These are phyloP conservation scores for Canna indica DNA, from an alignment of 176 grass and related monocot species.

Conservation along the genomic window DNA sequence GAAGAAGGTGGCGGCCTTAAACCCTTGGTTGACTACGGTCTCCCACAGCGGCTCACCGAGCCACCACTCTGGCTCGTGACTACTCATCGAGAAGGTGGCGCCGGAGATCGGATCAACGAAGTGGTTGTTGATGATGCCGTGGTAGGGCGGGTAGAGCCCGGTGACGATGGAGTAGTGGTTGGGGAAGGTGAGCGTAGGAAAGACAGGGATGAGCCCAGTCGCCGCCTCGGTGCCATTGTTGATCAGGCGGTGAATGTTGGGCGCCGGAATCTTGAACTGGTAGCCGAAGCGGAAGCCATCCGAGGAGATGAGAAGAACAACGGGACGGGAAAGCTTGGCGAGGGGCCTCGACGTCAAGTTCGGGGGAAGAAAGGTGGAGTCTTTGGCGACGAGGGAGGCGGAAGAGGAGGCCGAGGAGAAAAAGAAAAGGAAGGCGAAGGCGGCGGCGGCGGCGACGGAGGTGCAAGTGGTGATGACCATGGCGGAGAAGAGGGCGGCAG, in stretches of 20 bases:
- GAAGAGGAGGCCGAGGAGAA: slow-evolving; percentile 9
- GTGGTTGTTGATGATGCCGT: slow-evolving; percentile 88
- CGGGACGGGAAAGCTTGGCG: slow-evolving; percentile 50
- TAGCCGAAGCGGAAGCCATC: slow-evolving; percentile 93
- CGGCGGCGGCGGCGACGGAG: slow-evolving; percentile 18
- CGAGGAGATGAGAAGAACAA: slow-evolving; percentile 72
- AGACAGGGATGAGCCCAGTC: slow-evolving; percentile 60
- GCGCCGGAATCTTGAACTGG: slow-evolving; percentile 50
- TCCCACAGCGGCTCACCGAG: slow-evolving; percentile 78
- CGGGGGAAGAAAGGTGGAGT: background rate
- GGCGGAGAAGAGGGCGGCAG: background rate
- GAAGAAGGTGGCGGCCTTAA: slow-evolving; percentile 63
- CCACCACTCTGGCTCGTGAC: slow-evolving; percentile 69
- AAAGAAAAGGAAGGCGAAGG: slow-evolving; percentile 22
- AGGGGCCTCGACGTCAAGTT: slow-evolving; percentile 15
- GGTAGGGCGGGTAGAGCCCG: slow-evolving; percentile 64
- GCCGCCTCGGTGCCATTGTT: slow-evolving; percentile 63
- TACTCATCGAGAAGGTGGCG: slow-evolving; percentile 47
- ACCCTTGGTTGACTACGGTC: slow-evolving; percentile 51
- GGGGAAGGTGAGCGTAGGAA: slow-evolving; percentile 88
- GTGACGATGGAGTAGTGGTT: slow-evolving; percentile 99
- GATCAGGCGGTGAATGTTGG: slow-evolving; percentile 65
- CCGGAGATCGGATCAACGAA: slow-evolving; percentile 68
- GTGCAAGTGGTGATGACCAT: slow-evolving; percentile 15
- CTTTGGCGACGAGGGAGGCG: background rate